Percentiles rank a stretch among this genome's conserved stretches.
These are phyloP conservation scores for Tylopilus microsporus DNA, from an alignment of 1,284 basidiomycete genomes.

Conservation along the genomic window DNA sequence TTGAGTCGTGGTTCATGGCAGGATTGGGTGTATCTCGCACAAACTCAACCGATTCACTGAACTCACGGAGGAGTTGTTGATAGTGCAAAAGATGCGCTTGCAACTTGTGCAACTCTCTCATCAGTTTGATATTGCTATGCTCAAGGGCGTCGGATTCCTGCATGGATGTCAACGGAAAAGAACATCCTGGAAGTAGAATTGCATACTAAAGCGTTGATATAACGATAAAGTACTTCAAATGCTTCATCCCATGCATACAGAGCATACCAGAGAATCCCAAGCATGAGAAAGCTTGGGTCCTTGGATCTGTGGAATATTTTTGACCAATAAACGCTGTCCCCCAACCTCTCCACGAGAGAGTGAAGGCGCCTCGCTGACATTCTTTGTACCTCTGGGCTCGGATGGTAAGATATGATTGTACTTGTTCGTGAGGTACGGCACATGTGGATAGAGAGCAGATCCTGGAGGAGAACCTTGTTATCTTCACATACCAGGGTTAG, in stretches of 20 bases:
- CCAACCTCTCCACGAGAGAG: slow-evolving; percentile 35
- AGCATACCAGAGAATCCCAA: slow-evolving; percentile 39
- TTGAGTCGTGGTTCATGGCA: slow-evolving; percentile 28
- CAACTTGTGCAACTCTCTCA: slow-evolving; percentile 45
- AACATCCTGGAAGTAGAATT: no score
- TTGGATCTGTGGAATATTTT: slow-evolving; percentile 38
- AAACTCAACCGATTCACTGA: slow-evolving; percentile 48
- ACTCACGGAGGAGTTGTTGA: slow-evolving; percentile 48
- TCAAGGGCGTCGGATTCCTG: no score
- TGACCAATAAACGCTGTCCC: slow-evolving; percentile 50
- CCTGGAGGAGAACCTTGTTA: slow-evolving; percentile 27
- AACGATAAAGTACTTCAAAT: slow-evolving; percentile 45
- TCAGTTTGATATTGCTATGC: no score
- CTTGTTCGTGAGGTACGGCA: slow-evolving; percentile 28
- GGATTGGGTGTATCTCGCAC: slow-evolving; percentile 46
- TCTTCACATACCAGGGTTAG: neutral
- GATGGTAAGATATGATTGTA: slow-evolving; percentile 44
- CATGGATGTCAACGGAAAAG: no score
- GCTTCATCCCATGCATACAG: slow-evolving; percentile 55
- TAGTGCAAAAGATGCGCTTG: slow-evolving; percentile 55
- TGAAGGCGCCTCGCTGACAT: slow-evolving; percentile 34
- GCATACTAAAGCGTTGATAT: slow-evolving; percentile 29
- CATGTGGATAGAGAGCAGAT: slow-evolving; percentile 41
- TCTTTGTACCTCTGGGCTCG: slow-evolving; percentile 27
- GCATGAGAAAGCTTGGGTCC: slow-evolving; percentile 25